Base-by-base conservation (phyloP, 768 basidiomycete genomes). In the Xerocomellus intermedius region DNA sequence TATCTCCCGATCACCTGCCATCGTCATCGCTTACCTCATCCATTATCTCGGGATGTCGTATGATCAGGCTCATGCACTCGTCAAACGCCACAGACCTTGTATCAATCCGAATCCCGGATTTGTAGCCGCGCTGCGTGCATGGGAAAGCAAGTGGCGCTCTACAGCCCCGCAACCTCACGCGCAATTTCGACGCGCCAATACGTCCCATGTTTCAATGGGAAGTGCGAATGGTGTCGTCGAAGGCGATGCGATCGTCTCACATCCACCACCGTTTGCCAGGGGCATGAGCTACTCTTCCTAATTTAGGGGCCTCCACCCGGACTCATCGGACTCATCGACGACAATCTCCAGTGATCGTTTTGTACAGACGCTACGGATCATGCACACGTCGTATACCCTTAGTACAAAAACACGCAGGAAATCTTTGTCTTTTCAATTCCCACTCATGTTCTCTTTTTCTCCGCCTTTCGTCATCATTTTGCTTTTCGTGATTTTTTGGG, bases 21-120 rank as follows among this genome's bases (percentile, higher is more conserved):
- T 91, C 63, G 83, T 89, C 54, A 88, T 91, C 56, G 89, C 89
- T 42, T 91, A 89, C 73, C 84, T 91, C 64, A 91, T 91, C 61
- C 81, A 84, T 60, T 79, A 83, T 57, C 81, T 82, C 54, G 83
- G 81, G 39, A 87, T 90, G 86, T 76, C 85, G 9, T 90, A 83
- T 68, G 85, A 89, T 56, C 73, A 76, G 42, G 88, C 89, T 1
- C 70, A 77, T 52, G 74, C 82, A 0, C 78, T 84, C 57, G 77
- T 88, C 57, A 81, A 81, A 60, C 79, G 79, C 51, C 82, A 83
- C 59, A 81, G 89, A 19, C 82, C 87, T 5, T 91, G 89, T 64
- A 75, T 85, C 57, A 87, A 89, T 64, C 89, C 89, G 16, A 91
- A 91, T 63, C 73, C 85, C n/a, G 88, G 86, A 5, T 91, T 91